Base-by-base conservation (phyloP, 1,284 basidiomycete species). In the Salmacisia buchloeana region DNA sequence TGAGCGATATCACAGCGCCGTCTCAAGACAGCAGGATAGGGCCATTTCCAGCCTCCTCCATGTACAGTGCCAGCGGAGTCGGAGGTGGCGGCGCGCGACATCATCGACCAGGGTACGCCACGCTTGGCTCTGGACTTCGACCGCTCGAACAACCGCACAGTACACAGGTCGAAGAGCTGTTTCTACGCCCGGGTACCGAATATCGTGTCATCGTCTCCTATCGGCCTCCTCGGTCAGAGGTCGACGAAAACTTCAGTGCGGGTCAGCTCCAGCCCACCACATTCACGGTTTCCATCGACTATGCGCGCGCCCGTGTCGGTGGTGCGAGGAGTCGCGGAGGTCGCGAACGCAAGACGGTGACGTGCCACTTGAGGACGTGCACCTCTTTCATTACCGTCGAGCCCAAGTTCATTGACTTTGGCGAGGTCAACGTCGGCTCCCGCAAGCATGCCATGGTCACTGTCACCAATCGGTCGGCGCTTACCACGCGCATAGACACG, bases 401-500 rank as follows among this genome's bases (percentile, higher is more conserved):
- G 58, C 82, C 66, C 67, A 81, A 58, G 77, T 75, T 74, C 57
- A 79, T 83, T 61, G 83, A 84, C 67, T 82, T 83, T 65, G 83
- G 83, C 6, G 76, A 82, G 64, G 82, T 82, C n/a, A 82, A 82
- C 23, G 81, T 84, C 1, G 83, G 83, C 23, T 81, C 83, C 15
- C 78, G 78, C 52, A 82, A 81, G 72, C 76, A 80, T 39, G 76
- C 78, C 15, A 78, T 80, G 52, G 69, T 84, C 27, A 67, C 72
- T 29, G 82, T 84, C 58, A 73, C 75, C 57, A 84, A 84, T 72
- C 69, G 78, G 15, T 81, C 79, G 10, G 82, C 82, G 35, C 72
- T 84, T 10, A 81, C 80, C 9, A 82, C 83, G 6, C 78, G 82
- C 31, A 79, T 83, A 15, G 81, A 83, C 69, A 74, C 83, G 63